Conservation (phyloP, 345 rosid genomes). For the Populus alba region DNA sequence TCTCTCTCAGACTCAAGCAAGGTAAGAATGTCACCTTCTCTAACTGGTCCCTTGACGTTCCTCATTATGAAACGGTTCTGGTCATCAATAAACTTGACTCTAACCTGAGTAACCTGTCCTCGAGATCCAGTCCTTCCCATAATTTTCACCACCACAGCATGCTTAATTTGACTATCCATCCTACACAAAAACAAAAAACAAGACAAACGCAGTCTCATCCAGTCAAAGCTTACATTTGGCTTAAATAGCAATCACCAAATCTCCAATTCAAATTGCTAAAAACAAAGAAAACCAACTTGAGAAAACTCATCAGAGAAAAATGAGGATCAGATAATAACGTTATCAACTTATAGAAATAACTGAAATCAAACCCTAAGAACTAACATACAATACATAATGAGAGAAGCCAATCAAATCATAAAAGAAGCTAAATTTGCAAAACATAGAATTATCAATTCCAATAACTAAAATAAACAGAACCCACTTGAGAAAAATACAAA, state of each 20-base stretch:
- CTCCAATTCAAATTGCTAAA: neutral
- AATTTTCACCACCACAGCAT: conserved; percentile 15
- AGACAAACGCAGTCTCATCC: neutral
- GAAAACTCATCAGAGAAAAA: neutral
- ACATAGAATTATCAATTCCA: neutral
- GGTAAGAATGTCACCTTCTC: conserved; percentile 20
- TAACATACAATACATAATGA: neutral
- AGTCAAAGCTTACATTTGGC: neutral
- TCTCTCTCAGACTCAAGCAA: conserved; percentile 19
- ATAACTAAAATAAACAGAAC: neutral
- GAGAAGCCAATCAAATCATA: too few species aligned
- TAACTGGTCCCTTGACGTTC: conserved; percentile 20
- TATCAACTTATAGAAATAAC: neutral
- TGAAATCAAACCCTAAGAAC: neutral
- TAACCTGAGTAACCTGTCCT: conserved; percentile 23
- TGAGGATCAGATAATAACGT: neutral
- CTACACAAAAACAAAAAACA: neutral
- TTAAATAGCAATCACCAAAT: neutral
- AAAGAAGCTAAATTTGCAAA: neutral
- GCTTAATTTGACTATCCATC: conserved; percentile 9
- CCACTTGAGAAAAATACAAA: neutral
- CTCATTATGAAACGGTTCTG: conserved; percentile 14
- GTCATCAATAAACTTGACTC: conserved; percentile 17
- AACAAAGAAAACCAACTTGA: neutral
- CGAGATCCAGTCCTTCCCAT: conserved; percentile 21